Evolutionary conservation across 1,284 basidiomycete genomes (phyloP).

Genomic region (Puccinia horiana): DNA sequence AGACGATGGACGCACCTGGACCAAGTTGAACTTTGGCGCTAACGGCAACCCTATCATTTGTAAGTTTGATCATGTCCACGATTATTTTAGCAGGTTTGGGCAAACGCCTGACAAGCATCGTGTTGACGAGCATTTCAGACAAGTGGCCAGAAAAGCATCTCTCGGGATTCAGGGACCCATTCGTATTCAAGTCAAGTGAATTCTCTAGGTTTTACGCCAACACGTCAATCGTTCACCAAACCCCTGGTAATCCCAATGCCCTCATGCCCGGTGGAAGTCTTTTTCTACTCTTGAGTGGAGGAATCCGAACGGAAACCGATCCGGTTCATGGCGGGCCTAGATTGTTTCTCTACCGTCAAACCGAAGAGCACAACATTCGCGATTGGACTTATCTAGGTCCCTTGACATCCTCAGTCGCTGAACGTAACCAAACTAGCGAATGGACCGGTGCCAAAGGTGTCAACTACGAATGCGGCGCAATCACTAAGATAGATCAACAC

Average conservation of each 20-base stretch:
- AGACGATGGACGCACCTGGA: conserved; percentile 54
- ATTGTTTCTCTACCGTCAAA: conserved; percentile 54
- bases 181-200: conserved; percentile 52
- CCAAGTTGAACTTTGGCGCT: conserved; percentile 51
- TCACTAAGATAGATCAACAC: conserved; percentile 51
- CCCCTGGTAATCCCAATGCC: not conserved
- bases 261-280: conserved; percentile 47
- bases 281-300: conserved; percentile 53
- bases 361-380: conserved; percentile 45
- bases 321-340: conserved; percentile 49
- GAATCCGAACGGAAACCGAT: conserved; percentile 49
- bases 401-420: conserved; percentile 30
- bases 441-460: conserved; percentile 52
- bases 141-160: conserved; percentile 44
- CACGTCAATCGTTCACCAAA: conserved; percentile 29
- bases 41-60: conserved; percentile 53
- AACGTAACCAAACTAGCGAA: conserved; percentile 45
- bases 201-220: conserved; percentile 48
- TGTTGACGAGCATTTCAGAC: not conserved
- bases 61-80: conserved; percentile 44
- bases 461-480: conserved; percentile 52
- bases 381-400: conserved; percentile 53
- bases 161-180: conserved; percentile 54
- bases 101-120: not conserved
- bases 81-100: no score